Base-by-base conservation (phyloP, 768 basidiomycete species). In the Jaapia argillacea region DNA sequence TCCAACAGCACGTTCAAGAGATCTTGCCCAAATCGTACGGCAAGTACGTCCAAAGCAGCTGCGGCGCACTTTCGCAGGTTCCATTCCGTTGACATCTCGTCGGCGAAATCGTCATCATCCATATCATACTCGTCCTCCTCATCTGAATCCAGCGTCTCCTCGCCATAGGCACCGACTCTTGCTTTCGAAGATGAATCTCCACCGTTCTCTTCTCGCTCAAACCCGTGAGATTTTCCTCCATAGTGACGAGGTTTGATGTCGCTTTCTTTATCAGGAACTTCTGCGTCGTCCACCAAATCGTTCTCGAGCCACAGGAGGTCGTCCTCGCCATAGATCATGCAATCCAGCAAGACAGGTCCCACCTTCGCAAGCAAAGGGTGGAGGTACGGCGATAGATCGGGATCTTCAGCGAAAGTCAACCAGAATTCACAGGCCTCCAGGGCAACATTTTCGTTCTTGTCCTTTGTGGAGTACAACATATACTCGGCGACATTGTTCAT, bases 391-490 rank as follows among this genome's bases (percentile, higher is more conserved):
- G 81, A 80, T 20, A 98, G 72, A 40, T 91, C 89, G 28, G 81
- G 81, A 52, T 97, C 91, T 60, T 99, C 96, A 13, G 96, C 93
- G 57, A 99, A 98, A 1, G 93, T 96, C 48, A 99, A 72, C 96
- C 96, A 99, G 63, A 99, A 99, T 71, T 99, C 96, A 72, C 93
- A 96, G 20, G 96, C 96, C 66, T 99, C 96, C 40, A 99, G 72
- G 2, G 94, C 92, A 42, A 91, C 94, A 48, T 83, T 85, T 65
- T 97, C 93, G 60, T 97, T 91, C 66, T 87, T 86, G 70, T 97
- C 93, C 64, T 93, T 92, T 12, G 91, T 97, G 22, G 91, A 94
- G 66, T 92, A 98, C 28, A 98, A 74, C 90, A 99, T 98, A 63
- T 96, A 99, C 60, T 96, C 91, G 22, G 94, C 92, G 33, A 99